Percentiles rank a stretch among this genome's conserved stretches.
Evolutionary conservation across 176 grass and related monocot genomes (phyloP).

Genomic region (Pharus latifolius): DNA sequence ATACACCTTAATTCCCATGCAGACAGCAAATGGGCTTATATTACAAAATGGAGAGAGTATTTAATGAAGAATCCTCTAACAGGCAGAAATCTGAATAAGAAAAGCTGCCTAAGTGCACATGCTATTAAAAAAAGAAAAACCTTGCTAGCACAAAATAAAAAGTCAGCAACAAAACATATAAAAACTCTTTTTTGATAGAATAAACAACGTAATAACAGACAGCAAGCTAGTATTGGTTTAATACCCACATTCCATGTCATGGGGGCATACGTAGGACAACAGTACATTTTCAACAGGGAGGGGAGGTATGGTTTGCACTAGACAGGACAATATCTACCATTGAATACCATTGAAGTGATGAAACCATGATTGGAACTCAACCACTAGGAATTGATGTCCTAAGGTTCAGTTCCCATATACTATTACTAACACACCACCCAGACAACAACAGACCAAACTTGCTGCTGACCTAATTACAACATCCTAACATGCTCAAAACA

Average conservation of each 20-base stretch:
- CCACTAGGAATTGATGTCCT: too few relatives aligned
- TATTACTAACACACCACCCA: too few relatives aligned
- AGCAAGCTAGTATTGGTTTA: neutral
- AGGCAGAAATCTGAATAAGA: neutral
- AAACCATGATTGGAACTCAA: too few relatives aligned
- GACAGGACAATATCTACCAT: neutral
- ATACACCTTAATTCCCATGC: too few relatives aligned
- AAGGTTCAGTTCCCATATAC: too few relatives aligned
- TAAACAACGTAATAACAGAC: neutral
- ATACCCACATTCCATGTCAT: neutral
- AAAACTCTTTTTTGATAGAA: neutral
- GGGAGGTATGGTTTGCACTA: neutral
- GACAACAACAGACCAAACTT: too few relatives aligned
- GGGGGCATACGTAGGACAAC: too few relatives aligned
- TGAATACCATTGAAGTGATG: neutral
- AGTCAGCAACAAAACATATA: neutral
- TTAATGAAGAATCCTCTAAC: too few relatives aligned
- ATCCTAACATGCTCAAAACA: too few relatives aligned
- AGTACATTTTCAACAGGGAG: neutral
- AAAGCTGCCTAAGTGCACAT: neutral
- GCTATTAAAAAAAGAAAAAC: neutral
- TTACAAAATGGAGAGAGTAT: too few relatives aligned
- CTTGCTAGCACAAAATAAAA: neutral
- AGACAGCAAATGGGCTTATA: too few relatives aligned
- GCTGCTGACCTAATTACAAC: too few relatives aligned